These are phyloP conservation scores for Claviceps paspali DNA, from an alignment of 2,329 filamentous ascomycete genomes.

Conservation along the genomic window DNA sequence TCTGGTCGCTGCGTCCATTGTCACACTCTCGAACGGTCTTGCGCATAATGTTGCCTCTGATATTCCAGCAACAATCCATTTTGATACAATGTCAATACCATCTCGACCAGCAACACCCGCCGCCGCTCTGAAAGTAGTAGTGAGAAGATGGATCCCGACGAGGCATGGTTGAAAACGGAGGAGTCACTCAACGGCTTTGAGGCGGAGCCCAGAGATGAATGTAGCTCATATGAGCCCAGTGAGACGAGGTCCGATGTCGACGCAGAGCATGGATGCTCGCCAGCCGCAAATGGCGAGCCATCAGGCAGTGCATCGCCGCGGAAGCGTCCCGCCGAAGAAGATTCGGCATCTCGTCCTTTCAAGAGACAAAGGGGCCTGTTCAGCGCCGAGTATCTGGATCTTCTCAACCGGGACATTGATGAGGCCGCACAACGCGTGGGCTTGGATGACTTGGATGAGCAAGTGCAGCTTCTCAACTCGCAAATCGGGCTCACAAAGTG, in stretches of 20 bases:
- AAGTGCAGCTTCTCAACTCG: slow-evolving; percentile 21
- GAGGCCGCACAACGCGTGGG: slow-evolving; percentile 29
- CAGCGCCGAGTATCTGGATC: slow-evolving; percentile 30
- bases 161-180: slow-evolving; percentile 3
- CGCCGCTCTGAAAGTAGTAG: slow-evolving; percentile 6
- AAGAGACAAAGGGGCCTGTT: slow-evolving; percentile 30
- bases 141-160: slow-evolving; percentile 18
- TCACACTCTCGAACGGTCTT: background rate
- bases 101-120: slow-evolving; percentile 6
- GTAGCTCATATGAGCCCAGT: slow-evolving; percentile 1
- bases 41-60: background rate
- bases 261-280: background rate
- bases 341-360: slow-evolving; percentile 17
- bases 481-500: slow-evolving; percentile 59
- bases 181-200: background rate
- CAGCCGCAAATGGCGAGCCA: slow-evolving; percentile 1
- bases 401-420: slow-evolving; percentile 43
- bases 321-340: slow-evolving; percentile 16
- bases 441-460: slow-evolving; percentile 15
- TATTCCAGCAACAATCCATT: background rate
- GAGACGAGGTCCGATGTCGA: slow-evolving; percentile 2
- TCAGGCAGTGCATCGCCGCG: slow-evolving; percentile 9
- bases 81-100: slow-evolving; percentile 16
- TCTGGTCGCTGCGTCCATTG: background rate
- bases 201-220: background rate